phyloP scores from a whole-genome alignment of 2,329 filamentous ascomycete species.

The Colletotrichum sp. region DNA sequence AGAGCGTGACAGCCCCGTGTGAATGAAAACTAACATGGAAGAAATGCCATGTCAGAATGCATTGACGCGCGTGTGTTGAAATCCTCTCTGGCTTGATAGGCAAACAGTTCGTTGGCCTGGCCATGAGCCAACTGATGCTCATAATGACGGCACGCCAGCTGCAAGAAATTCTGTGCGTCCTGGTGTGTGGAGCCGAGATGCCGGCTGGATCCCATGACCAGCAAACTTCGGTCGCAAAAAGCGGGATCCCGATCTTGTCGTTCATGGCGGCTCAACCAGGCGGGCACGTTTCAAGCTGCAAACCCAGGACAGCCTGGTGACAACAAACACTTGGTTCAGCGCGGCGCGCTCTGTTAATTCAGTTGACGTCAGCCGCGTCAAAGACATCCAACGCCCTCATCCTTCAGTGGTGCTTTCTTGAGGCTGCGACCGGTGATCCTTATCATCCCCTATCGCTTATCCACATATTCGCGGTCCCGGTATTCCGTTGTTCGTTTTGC shows the following conservation, averaged over 20 bases:
- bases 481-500: neutral
- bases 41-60: neutral
- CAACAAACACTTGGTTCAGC: neutral
- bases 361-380: slow-evolving; percentile 12
- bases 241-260: neutral
- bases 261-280: neutral
- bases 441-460: neutral
- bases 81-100: neutral
- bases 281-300: neutral
- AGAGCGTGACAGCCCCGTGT: neutral
- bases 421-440: neutral
- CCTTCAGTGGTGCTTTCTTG: neutral
- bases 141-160: neutral
- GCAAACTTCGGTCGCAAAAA: neutral
- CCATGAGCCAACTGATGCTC: neutral
- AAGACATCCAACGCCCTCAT: neutral
- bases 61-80: neutral
- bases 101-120: neutral
- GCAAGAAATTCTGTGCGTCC: neutral
- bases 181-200: neutral
- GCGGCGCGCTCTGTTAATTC: neutral
- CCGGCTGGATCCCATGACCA: neutral
- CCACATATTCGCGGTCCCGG: neutral
- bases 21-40: neutral
- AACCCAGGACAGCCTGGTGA: neutral